phyloP scores from a whole-genome alignment of 2,329 filamentous ascomycete genomes.

The Alternaria angustiovoidea region DNA sequence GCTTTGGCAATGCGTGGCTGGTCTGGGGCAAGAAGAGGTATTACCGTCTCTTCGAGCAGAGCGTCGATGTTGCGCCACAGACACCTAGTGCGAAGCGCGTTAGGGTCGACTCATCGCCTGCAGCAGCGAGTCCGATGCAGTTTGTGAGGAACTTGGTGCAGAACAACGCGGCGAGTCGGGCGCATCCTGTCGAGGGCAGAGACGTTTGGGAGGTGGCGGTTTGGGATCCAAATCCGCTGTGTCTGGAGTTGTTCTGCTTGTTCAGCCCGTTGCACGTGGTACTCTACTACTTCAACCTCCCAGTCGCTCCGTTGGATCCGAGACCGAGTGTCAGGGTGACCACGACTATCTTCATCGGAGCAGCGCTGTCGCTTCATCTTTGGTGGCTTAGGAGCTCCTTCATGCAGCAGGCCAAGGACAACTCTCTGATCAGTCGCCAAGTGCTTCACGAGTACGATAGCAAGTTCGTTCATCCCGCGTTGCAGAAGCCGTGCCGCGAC shows the following conservation, averaged over 20 bases:
- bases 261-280: conserved; percentile 96
- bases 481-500: conserved; percentile 80
- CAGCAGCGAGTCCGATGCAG: conserved; percentile 78
- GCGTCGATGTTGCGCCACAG: conserved; percentile 75
- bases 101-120: conserved; percentile 83
- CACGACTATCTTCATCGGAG: conserved; percentile 79
- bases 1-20: conserved; percentile 79
- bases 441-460: conserved; percentile 95
- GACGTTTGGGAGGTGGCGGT: conserved; percentile 96
- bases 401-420: conserved; percentile 85
- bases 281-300: conserved; percentile 87
- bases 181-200: conserved; percentile 79
- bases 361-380: conserved; percentile 79
- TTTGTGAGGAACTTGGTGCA: conserved; percentile 73
- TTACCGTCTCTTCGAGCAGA: conserved; percentile 90
- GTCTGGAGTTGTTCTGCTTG: conserved; percentile 81
- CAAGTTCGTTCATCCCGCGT: conserved; percentile 90
- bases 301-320: conserved; percentile 76
- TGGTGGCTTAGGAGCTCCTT: conserved; percentile 76
- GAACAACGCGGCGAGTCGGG: conserved; percentile 79
- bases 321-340: conserved; percentile 86
- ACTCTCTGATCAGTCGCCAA: conserved; percentile 83
- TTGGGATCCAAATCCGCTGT: conserved; percentile 91
- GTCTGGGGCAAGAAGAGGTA: conserved; percentile 82
- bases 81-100: conserved; percentile 91